Evolutionary conservation across 1,284 basidiomycete species (phyloP), one percentile per base, ranked within the genome.

Genomic region (Ganoderma multipileum): DNA sequence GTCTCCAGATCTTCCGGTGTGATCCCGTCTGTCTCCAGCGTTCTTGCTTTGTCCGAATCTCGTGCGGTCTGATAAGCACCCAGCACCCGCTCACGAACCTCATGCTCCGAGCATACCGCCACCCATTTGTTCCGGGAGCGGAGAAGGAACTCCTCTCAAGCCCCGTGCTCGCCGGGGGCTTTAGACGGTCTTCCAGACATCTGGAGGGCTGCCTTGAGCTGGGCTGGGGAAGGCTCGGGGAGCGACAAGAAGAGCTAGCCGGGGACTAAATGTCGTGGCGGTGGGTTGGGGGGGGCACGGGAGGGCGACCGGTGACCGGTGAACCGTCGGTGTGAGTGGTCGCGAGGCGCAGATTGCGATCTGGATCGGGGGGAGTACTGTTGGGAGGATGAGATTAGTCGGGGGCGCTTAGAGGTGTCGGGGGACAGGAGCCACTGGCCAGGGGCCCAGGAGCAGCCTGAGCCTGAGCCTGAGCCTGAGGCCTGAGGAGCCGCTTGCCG

Each of bases 281-380:
- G 55, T 38, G 55, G 33, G 55, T 36, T 30, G 52, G 30, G 23
- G 39, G 59, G 58, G 38, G 38, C 38, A 38, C 38, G 55, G 28
- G 18, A 30, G 57, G 33, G 33, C 38, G 36, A 9, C 36, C 9
- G 36, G 36, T 36, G 36, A 36, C 36, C 36, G 36, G 36, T 36
- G 36, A n/a, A 36, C 36, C 9, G 36, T 5, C 8, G 55, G 30
- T n/a, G 36, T n/a, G 55, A 16, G 20, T 38, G 16, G 55, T 28
- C 28, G 61, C 28, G 20, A 62, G 39, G 61, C 20, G 26, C 8
- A 47, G 26, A 50, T 47, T 50, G 42, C 12, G 58, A 60, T 60
- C 61, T 30, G 41, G 61, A 62, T 62, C 61, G 61, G 61, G 42
- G 14, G 39, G 38, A n/a, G n/a, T n/a, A n/a, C n/a, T n/a, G n/a